Evolutionary conservation across 225 moss, liverwort and hornwort genomes (phyloP).

Genomic region (Thuidium tamariscinum): DNA sequence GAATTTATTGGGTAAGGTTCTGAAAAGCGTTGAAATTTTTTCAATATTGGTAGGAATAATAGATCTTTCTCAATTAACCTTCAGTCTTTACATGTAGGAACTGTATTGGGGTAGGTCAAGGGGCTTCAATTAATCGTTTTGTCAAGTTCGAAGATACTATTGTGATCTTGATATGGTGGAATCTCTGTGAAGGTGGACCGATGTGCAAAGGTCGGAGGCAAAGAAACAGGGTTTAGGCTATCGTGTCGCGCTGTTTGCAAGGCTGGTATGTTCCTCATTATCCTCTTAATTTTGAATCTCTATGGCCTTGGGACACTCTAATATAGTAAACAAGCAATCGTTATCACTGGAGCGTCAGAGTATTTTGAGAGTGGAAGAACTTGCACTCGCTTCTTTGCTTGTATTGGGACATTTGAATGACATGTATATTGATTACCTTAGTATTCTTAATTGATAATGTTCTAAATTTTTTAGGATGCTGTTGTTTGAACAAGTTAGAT

Average conservation of each 20-base stretch:
- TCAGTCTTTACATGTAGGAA: neutral
- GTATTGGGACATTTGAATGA: neutral
- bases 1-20: constrained; percentile 70
- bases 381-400: neutral
- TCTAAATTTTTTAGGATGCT: neutral
- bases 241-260: constrained; percentile 52
- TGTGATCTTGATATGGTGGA: constrained; percentile 1
- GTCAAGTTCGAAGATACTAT: neutral
- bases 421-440: neutral
- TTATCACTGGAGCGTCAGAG: neutral
- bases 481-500: neutral
- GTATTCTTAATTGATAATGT: neutral
- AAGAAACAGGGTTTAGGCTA: constrained; percentile 72
- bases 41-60: neutral
- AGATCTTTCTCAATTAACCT: neutral
- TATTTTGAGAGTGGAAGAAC: neutral
- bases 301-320: neutral
- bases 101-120: neutral
- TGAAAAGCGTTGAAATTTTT: neutral
- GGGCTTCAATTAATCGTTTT: neutral
- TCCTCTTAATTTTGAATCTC: neutral
- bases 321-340: neutral
- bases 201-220: constrained; percentile 78
- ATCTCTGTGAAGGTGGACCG: constrained; percentile 65
- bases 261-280: constrained; percentile 36